Conservation (phyloP, 139 green algal genomes). For the Yamagishiella unicocca region DNA sequence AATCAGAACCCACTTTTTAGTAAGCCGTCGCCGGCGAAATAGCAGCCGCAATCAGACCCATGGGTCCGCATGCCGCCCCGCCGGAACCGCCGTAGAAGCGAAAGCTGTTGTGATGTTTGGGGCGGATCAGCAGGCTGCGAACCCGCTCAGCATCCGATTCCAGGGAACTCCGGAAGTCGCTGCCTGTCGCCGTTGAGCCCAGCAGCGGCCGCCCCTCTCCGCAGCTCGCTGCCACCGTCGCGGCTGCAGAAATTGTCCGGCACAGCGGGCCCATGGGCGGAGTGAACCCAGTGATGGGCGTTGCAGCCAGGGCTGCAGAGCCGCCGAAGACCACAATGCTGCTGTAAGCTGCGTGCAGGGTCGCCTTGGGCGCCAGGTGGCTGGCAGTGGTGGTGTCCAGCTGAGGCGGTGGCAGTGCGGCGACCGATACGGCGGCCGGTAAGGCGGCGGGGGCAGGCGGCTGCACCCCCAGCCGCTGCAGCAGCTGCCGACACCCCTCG, state of each 20-base stretch:
- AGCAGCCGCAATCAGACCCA: neutral
- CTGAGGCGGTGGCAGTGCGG: too few relatives aligned
- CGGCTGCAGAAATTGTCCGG: constrained; percentile 27
- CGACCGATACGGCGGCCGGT: neutral
- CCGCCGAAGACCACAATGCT: neutral
- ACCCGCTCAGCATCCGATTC: neutral
- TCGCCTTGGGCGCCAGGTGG: neutral
- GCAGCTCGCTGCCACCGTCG: neutral
- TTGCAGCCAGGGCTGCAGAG: neutral
- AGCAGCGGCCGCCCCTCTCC: neutral
- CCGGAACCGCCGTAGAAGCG: neutral
- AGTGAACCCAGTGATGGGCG: neutral
- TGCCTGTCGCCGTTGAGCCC: too few relatives aligned
- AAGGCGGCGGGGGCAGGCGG: neutral
- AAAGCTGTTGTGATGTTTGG: neutral
- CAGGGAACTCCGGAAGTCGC: neutral
- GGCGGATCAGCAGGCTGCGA: neutral
- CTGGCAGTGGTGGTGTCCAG: neutral
- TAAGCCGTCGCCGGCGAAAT: neutral
- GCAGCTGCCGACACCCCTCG: constrained; percentile 35
- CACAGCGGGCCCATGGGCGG: neutral
- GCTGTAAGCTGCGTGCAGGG: neutral
- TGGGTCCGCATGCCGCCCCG: neutral
- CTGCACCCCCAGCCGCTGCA: constrained; percentile 13
- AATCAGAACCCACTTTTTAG: neutral